Evolutionary conservation across 305 asterid species (phyloP), one percentile per base, ranked within the genome.

Genomic region (Euphrasia arctica): DNA sequence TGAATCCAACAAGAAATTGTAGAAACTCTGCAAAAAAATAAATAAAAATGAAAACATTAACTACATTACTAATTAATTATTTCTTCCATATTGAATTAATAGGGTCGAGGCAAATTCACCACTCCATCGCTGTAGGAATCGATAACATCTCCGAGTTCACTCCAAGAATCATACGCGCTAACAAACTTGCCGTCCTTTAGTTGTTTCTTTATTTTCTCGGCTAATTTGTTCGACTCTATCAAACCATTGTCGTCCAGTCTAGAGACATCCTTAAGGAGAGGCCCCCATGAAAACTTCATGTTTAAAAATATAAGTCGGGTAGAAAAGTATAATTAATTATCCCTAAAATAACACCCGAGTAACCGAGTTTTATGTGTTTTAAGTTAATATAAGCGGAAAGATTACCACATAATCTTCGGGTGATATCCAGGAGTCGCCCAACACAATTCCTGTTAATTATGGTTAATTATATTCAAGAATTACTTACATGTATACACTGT

Each of bases 91-190:
- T 3, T 34, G 1, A 34, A 1, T 1, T 0, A 51, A 51, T 12
- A 7, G 56, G 28, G 3, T 4, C 42, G 56, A 14, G 56, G 28
- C 15, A 13, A 51, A 48, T 2, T 5, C 5, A 92, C 98, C 91
- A 93, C 98, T 9, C 83, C 71, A 64, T 77, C 85, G 77, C 89
- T 87, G 75, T 64, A 65, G 28, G 68, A 0, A 13, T 74, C 69
- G 74, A 93, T 86, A 9, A 83, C 61, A 0, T 11, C 22, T 71
- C 90, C 98, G 9, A 93, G 87, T 2, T 66, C 15, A 56, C 72
- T 48, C 98, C 98, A 93, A 25, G 94, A 62, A 11, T 78, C 70
- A 12, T 95, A 88, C 45, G 98, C 98, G 56, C 83, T 89, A 12
- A 22, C 71, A 45, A 84, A 81, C 64, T 83, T 75, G 48, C 90